Conservation (phyloP, 2,329 filamentous ascomycete species). For the Penicillium sp. region DNA sequence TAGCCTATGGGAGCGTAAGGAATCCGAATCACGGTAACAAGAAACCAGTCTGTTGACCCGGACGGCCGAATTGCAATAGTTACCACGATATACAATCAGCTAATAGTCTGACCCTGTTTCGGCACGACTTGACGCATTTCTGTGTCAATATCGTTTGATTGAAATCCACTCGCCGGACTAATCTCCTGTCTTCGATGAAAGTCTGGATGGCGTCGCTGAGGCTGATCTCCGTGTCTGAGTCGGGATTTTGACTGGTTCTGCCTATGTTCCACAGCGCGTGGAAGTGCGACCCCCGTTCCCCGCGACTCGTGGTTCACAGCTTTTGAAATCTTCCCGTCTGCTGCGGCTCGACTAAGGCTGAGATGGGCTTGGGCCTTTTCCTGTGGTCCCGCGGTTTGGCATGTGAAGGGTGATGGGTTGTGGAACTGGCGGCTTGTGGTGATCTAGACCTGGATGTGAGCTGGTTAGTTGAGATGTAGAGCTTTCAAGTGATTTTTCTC, state of each 20-base stretch:
- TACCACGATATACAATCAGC: slow-evolving; percentile 1
- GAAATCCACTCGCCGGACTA: too few relatives aligned
- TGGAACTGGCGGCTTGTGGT: not conserved
- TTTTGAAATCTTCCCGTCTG: slow-evolving; percentile 9
- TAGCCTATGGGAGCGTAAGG: slow-evolving; percentile 9
- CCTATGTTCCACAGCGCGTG: slow-evolving; percentile 13
- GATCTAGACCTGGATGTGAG: slow-evolving; percentile 1
- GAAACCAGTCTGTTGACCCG: slow-evolving; percentile 7
- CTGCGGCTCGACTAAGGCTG: slow-evolving; percentile 7
- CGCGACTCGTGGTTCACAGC: slow-evolving; percentile 15
- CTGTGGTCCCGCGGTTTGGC: not conserved
- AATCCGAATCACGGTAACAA: slow-evolving; percentile 5
- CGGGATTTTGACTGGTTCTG: slow-evolving; percentile 5
- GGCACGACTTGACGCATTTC: too few relatives aligned
- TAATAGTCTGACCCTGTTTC: too few relatives aligned
- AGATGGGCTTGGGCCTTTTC: slow-evolving; percentile 3
- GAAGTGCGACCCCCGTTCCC: slow-evolving; percentile 18
- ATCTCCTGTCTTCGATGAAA: too few relatives aligned
- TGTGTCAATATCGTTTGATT: too few relatives aligned
- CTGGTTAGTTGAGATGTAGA: not conserved
- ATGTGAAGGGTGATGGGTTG: not conserved
- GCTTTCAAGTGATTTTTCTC: too few relatives aligned
- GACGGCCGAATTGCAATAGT: slow-evolving; percentile 15
- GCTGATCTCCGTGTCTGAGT: not conserved
- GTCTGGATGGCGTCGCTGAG: too few relatives aligned